Conservation (phyloP, 2,329 filamentous ascomycete genomes). For the Sporothrix schenckii region DNA sequence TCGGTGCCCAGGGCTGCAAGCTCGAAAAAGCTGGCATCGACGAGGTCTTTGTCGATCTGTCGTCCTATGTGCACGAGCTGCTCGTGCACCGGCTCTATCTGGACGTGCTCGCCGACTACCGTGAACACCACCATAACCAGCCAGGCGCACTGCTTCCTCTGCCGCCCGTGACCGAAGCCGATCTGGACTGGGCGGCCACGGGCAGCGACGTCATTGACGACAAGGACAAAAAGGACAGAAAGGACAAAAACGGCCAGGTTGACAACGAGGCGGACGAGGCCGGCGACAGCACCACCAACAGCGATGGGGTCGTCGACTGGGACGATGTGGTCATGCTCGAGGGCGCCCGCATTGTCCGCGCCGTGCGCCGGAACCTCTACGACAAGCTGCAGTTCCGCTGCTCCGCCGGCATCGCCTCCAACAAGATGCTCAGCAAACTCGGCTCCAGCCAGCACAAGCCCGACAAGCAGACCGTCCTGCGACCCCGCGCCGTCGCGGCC, state of each 20-base stretch:
- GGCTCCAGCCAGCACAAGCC: constrained; percentile 92
- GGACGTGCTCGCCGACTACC: constrained; percentile 59
- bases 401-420: constrained; percentile 83
- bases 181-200: constrained; percentile 34
- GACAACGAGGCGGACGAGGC: background rate
- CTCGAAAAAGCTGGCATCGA: constrained; percentile 93
- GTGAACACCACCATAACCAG: constrained; percentile 75
- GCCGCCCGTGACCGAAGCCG: constrained; percentile 50
- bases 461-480: constrained; percentile 90
- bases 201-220: constrained; percentile 33
- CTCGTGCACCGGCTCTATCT: constrained; percentile 72
- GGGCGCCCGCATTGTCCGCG: constrained; percentile 84
- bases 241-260: background rate
- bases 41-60: constrained; percentile 92
- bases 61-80: constrained; percentile 75
- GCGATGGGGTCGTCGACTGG: constrained; percentile 86
- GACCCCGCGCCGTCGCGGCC: constrained; percentile 75
- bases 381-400: constrained; percentile 82
- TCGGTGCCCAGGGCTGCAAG: constrained; percentile 53
- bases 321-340: constrained; percentile 88
- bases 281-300: background rate
- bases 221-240: constrained; percentile 7
- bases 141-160: constrained; percentile 70
- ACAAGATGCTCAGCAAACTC: constrained; percentile 93
- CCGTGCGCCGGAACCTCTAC: constrained; percentile 69